Base-by-base conservation (phyloP, 2,329 filamentous ascomycete species). In the Plectosphaerella cucumerina region DNA sequence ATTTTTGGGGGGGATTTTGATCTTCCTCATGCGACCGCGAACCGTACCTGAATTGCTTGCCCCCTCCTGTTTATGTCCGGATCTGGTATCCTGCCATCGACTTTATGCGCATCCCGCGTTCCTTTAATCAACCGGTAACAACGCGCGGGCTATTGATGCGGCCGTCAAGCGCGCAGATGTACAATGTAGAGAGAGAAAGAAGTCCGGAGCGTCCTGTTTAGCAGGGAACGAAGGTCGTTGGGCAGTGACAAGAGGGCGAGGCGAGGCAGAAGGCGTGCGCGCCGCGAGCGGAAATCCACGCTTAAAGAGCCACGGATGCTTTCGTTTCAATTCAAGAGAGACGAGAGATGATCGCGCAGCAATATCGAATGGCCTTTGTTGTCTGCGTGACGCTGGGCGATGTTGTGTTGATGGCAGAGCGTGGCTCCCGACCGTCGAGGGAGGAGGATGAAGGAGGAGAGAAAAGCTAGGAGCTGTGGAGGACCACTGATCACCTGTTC, bases 131-230 rank as follows among this genome's bases (percentile, higher is more conserved):
- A 31, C 26, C n/a, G 53, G 18, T 37, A 42, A 23, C 47, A 49
- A 50, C 47, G 53, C 50, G 47, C 33, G 53, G 44, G 48, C 50
- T 54, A 54, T 50, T n/a, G 53, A 54, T 50, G 53, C 50, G 50
- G 33, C 44, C 44, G 48, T 39, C 47, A 48, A 45, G 18, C 45
- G 50, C 50, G 47, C 50, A 12, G 26, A 31, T 31, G 26, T 31
- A 31, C 26, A 31, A 31, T 8, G 26, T 31, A 31, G 26, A 31
- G 26, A 31, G 46, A 52, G 47, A 37, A 42, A 45, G 47, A 22
- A 50, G 44, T 48, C n/a, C n/a, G n/a, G n/a, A n/a, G 26, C 12
- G 26, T 31, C 26, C 26, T 8, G 9, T 11, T 11, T 10, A 31
- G 26, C 26, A 31, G 26, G 26, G 26, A 31, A 10, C 8, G 26